Conservation (phyloP, 2,329 filamentous ascomycete genomes). For the Cercospora nicotianae region DNA sequence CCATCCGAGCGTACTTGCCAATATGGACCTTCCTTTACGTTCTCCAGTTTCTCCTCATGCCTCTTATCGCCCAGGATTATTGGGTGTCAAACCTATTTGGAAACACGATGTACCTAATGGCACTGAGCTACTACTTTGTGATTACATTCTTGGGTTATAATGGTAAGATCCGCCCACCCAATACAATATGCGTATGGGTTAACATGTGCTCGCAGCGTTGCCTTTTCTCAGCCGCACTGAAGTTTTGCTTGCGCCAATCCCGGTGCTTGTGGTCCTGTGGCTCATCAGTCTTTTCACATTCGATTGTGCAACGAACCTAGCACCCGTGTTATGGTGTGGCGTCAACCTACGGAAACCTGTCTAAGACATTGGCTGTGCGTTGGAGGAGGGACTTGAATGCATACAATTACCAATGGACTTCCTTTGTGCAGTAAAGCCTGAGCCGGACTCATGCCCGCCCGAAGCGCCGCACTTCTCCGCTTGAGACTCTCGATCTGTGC, state of each 20-base stretch:
- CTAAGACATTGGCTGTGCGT: conserved; percentile 8
- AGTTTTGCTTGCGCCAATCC: conserved; percentile 61
- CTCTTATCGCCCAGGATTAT: conserved; percentile 56
- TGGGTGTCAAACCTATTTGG: conserved; percentile 62
- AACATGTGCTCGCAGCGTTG: conserved; percentile 47
- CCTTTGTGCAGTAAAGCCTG: background rate
- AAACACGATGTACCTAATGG: conserved; percentile 66
- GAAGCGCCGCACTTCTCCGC: background rate
- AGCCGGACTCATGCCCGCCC: background rate
- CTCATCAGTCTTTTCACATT: conserved; percentile 53
- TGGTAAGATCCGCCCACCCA: conserved; percentile 39
- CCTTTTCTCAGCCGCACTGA: conserved; percentile 68
- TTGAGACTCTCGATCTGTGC: background rate
- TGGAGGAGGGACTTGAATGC: background rate
- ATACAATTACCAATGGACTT: background rate
- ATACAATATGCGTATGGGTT: conserved; percentile 5
- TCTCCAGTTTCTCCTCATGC: conserved; percentile 66
- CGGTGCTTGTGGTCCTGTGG: conserved; percentile 62
- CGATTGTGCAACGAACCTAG: conserved; percentile 53
- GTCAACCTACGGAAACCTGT: conserved; percentile 48
- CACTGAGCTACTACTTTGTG: conserved; percentile 65
- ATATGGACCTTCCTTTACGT: conserved; percentile 68
- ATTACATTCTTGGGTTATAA: conserved; percentile 71
- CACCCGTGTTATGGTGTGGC: conserved; percentile 53
- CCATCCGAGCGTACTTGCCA: conserved; percentile 67